Conservation (phyloP, 2,329 filamentous ascomycete species). For the Venturia oleaginea region DNA sequence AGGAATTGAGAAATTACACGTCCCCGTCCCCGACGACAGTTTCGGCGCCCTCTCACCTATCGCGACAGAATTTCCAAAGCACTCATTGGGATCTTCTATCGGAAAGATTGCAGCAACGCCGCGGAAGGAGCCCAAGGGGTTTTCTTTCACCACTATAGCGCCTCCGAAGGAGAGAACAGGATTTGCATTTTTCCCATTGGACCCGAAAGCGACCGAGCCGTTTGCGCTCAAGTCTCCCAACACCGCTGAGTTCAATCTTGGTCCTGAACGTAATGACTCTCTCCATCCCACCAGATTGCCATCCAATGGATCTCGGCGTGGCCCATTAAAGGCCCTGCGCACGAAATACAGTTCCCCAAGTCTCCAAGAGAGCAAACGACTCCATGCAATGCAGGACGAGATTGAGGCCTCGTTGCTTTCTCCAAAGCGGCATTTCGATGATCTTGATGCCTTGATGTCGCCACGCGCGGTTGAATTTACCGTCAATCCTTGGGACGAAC, state of each 20-base stretch:
- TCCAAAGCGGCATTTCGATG: slow-evolving; percentile 21
- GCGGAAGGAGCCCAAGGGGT: not conserved
- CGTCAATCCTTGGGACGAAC: slow-evolving; percentile 47
- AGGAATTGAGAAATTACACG: slow-evolving; percentile 19
- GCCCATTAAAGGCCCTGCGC: slow-evolving; percentile 18
- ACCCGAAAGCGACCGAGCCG: not conserved
- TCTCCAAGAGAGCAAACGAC: slow-evolving; percentile 27
- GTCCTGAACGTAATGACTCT: slow-evolving; percentile 1
- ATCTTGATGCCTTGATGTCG: slow-evolving; percentile 53
- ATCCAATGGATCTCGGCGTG: not conserved
- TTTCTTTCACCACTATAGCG: not conserved
- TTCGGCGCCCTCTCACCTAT: slow-evolving; percentile 33
- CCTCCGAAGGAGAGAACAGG: not conserved
- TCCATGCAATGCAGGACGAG: slow-evolving; percentile 31
- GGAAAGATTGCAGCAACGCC: not conserved
- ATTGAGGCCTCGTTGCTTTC: slow-evolving; percentile 28
- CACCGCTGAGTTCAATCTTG: not conserved
- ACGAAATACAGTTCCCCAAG: slow-evolving; percentile 33
- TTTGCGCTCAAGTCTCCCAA: slow-evolving; percentile 9
- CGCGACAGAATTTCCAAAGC: slow-evolving; percentile 31
- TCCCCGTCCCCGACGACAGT: slow-evolving; percentile 25
- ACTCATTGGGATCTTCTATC: slow-evolving; percentile 18
- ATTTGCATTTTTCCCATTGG: slow-evolving; percentile 8
- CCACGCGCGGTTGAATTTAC: slow-evolving; percentile 67
- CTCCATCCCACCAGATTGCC: not conserved